phyloP scores from a whole-genome alignment of 331 rosid species.

The Acacia concinna region DNA sequence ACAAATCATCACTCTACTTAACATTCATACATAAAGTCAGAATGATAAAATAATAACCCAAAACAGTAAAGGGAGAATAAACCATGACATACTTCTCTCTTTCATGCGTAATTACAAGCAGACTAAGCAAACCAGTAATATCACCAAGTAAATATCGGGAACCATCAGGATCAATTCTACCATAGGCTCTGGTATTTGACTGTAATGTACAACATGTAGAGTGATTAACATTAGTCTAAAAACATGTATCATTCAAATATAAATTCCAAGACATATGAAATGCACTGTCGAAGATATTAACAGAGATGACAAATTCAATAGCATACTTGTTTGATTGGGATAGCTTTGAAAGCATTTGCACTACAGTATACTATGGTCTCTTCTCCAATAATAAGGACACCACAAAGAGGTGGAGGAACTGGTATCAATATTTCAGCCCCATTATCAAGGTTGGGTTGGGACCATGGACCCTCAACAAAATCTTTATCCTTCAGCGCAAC shows the following conservation, averaged over 20 bases:
- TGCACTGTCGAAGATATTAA: not conserved
- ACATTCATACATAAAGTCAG: not conserved
- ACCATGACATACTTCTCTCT: slow-evolving; percentile 72
- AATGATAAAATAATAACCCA: slow-evolving; percentile 7
- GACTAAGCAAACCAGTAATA: slow-evolving; percentile 81
- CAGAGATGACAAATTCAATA: slow-evolving; percentile 15
- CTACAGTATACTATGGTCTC: slow-evolving; percentile 97
- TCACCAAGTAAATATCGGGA: slow-evolving; percentile 97
- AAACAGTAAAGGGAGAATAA: slow-evolving; percentile 9
- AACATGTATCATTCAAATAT: slow-evolving; percentile 4
- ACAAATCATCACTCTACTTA: slow-evolving; percentile 6
- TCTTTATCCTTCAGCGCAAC: slow-evolving; percentile 97
- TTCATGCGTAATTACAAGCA: slow-evolving; percentile 95
- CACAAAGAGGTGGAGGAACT: slow-evolving; percentile 95
- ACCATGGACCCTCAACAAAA: slow-evolving; percentile 97
- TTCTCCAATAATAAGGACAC: slow-evolving; percentile 95
- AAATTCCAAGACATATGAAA: not conserved
- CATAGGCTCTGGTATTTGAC: slow-evolving; percentile 93
- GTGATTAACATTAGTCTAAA: slow-evolving; percentile 22
- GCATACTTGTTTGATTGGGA: slow-evolving; percentile 87
- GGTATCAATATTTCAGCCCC: slow-evolving; percentile 96
- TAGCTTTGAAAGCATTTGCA: slow-evolving; percentile 91
- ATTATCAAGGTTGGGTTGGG: slow-evolving; percentile 91
- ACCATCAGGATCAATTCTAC: slow-evolving; percentile 96
- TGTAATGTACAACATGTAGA: slow-evolving; percentile 29